phyloP scores from a whole-genome alignment of 1,284 basidiomycete species.

The Trichosporon sp. region DNA sequence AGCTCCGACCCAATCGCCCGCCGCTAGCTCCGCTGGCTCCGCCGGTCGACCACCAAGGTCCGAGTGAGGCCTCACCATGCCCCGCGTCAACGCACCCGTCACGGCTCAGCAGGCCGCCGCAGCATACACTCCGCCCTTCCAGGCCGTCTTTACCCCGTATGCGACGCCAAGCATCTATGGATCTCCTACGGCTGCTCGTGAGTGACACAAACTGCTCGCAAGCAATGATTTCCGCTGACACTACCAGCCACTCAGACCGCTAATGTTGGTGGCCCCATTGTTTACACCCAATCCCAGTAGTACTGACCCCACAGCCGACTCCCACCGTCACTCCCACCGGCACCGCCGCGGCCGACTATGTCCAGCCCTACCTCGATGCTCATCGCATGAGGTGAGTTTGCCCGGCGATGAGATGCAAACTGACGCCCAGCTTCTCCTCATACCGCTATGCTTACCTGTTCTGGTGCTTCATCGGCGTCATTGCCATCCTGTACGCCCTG shows the following conservation, averaged over 20 bases:
- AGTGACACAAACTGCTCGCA: not conserved
- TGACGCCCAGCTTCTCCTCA: constrained; percentile 29
- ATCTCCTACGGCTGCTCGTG: not conserved
- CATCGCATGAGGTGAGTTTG: constrained; percentile 3
- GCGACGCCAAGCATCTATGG: not conserved
- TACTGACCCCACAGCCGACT: not conserved
- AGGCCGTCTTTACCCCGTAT: constrained; percentile 2
- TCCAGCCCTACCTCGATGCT: not conserved
- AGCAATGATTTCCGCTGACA: not conserved
- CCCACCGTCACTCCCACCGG: not conserved
- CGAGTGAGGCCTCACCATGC: too few species aligned
- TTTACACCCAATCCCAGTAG: too few species aligned
- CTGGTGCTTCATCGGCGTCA: constrained; percentile 35
- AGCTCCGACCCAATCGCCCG: not conserved
- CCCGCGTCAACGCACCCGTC: not conserved
- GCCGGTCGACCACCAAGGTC: too few species aligned
- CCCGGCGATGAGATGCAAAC: not conserved
- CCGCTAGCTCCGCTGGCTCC: not conserved
- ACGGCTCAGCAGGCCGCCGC: constrained; percentile 2
- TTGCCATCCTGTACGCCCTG: constrained; percentile 34
- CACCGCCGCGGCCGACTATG: not conserved
- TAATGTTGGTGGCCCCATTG: not conserved
- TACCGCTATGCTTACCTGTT: constrained; percentile 45
- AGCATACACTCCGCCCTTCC: not conserved
- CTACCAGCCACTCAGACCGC: not conserved